Conservation (phyloP, 495 filamentous ascomycete species). For the Aspergillus saccharolyticus region DNA sequence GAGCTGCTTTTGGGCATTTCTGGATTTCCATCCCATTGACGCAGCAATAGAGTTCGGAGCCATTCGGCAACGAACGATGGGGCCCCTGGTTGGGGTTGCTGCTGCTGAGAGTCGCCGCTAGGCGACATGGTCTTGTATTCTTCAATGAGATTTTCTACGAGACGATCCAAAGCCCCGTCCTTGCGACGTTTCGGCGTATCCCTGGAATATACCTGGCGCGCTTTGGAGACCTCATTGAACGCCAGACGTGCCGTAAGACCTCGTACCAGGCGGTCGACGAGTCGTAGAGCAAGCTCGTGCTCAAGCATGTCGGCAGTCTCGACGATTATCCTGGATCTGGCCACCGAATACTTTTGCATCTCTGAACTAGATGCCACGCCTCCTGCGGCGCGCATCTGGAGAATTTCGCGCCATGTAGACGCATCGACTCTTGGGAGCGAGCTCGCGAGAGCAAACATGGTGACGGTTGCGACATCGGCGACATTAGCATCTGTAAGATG, state of each 20-base stretch:
- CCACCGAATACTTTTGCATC: slow-evolving; percentile 30
- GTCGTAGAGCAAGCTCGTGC: slow-evolving; percentile 53
- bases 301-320: slow-evolving; percentile 52
- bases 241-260: slow-evolving; percentile 49
- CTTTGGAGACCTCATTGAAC: slow-evolving; percentile 48
- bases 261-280: slow-evolving; percentile 50
- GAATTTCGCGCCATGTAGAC: slow-evolving; percentile 46
- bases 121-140: slow-evolving; percentile 24
- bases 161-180: slow-evolving; percentile 32
- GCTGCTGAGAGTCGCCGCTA: slow-evolving; percentile 24
- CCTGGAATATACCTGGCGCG: slow-evolving; percentile 31
- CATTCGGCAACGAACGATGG: slow-evolving; percentile 66
- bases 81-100: slow-evolving; percentile 32
- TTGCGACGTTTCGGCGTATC: slow-evolving; percentile 30
- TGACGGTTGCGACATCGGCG: slow-evolving; percentile 51
- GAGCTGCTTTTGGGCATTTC: slow-evolving; percentile 60
- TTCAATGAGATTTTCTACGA: slow-evolving; percentile 38
- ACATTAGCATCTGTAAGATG: slow-evolving; percentile 50
- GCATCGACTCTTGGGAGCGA: slow-evolving; percentile 42
- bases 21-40: slow-evolving; percentile 72
- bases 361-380: slow-evolving; percentile 45
- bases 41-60: slow-evolving; percentile 68
- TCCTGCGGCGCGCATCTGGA: slow-evolving; percentile 50
- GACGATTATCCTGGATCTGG: slow-evolving; percentile 28
- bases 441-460: slow-evolving; percentile 53